Percentiles rank a stretch among this genome's conserved stretches.
Conservation (phyloP, 78 protist species). For the Chrysochromulina parva region DNA sequence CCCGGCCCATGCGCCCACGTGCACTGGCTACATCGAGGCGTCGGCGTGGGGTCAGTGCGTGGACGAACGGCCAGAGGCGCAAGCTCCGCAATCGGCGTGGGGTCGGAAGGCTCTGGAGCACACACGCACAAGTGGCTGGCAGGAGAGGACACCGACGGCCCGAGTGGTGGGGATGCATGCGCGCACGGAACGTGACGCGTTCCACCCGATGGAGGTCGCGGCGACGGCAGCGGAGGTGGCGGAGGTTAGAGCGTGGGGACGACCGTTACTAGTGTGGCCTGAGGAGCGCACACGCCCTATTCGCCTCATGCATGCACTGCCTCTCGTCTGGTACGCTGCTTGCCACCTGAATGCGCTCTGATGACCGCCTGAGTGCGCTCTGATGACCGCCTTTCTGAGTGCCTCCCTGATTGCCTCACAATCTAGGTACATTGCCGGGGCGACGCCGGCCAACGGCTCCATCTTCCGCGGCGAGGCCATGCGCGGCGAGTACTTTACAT, state of each 20-base stretch:
- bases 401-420: too few relatives aligned
- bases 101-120: too few relatives aligned
- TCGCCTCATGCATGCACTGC: background rate
- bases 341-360: too few relatives aligned
- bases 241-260: background rate
- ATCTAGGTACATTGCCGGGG: too few relatives aligned
- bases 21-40: background rate
- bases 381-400: too few relatives aligned
- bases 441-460: background rate
- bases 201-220: background rate
- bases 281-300: background rate
- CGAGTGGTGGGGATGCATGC: background rate
- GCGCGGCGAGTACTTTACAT: background rate
- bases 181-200: slow-evolving; percentile 1
- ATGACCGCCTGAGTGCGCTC: too few relatives aligned
- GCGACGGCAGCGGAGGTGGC: slow-evolving; percentile 3
- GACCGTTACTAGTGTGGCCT: background rate
- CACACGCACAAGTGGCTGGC: background rate
- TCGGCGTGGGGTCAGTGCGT: background rate
- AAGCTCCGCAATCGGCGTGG: background rate
- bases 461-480: background rate
- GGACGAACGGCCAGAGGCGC: too few relatives aligned
- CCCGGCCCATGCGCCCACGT: background rate
- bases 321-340: background rate
- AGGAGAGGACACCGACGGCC: background rate